Evolutionary conservation across 2,329 filamentous ascomycete species (phyloP).

Genomic region (Trichoderma harzianum): DNA sequence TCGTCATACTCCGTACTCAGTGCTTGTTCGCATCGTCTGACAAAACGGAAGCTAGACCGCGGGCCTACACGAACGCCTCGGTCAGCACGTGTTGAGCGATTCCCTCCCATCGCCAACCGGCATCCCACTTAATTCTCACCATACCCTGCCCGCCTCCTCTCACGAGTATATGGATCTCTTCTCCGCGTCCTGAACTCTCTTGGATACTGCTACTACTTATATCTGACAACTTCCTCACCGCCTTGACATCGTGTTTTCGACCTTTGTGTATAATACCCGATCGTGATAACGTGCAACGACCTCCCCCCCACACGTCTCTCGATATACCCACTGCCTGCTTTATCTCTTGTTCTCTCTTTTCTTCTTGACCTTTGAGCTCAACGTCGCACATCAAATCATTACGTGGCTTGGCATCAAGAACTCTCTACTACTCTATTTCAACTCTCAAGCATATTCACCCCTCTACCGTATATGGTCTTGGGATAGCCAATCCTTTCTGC

Average conservation of each 20-base stretch:
- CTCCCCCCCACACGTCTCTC: background rate
- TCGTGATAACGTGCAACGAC: background rate
- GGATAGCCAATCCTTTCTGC: background rate
- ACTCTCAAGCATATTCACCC: background rate
- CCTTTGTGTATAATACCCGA: background rate
- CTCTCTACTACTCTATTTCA: background rate
- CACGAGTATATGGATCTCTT: conserved; percentile 7
- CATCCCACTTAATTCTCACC: conserved; percentile 18
- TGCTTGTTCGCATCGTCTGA: background rate
- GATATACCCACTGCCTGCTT: background rate
- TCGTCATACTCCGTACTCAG: background rate
- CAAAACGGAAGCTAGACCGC: conserved; percentile 15
- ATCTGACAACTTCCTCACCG: conserved; percentile 11
- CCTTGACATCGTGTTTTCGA: background rate
- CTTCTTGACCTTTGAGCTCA: background rate
- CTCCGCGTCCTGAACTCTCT: conserved; percentile 11
- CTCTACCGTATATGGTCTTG: background rate
- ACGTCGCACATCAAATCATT: background rate
- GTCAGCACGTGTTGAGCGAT: conserved; percentile 18
- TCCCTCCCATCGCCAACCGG: conserved; percentile 15
- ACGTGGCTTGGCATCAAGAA: background rate
- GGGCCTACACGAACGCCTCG: conserved; percentile 15
- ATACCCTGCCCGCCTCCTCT: conserved; percentile 13
- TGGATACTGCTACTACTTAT: background rate
- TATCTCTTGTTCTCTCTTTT: background rate